Evolutionary conservation across 2,329 filamentous ascomycete species (phyloP), one percentile per base, ranked within the genome.

Genomic region (Cordyceps tenuipes): DNA sequence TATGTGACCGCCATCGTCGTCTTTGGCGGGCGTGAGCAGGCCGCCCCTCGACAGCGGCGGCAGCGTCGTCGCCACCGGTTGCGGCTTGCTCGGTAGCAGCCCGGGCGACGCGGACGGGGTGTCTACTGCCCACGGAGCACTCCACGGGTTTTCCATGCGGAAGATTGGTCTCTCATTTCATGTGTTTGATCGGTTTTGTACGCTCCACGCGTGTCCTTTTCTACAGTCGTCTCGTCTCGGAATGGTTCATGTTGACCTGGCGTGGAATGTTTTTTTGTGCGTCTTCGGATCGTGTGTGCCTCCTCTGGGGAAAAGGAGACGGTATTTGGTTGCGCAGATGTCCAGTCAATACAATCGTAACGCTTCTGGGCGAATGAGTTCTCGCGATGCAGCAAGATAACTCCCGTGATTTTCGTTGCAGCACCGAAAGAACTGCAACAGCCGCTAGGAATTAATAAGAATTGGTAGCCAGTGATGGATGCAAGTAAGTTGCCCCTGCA

Each of bases 101-200:
- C 63, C 64, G 26, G 68, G 66, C 21, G 68, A 67, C 13, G 62
- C 46, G 39, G 49, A 52, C 15, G 70, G 66, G 61, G 67, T 62
- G 55, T 71, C 68, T 61, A 74, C 75, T 62, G 78, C 76, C 82
- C 82, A 84, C 72, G 82, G 82, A 66, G 81, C 83, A 71, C 79
- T 79, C 82, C 82, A 85, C 67, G 82, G 82, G 81, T 85, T 81
- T 70, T 85, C 82, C 82, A 85, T 85, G 64, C 68, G 73, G 70
- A 9, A 3, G 17, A 13, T 19, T 5, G 19, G 47, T 21, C 43
- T 47, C 21, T 47, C 57, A 59, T 53, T 10, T 53, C 57, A 59
- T 58, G 26, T 29, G 13, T 43, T 15, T 7, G 39, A 15, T n/a
- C 15, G 39, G 39, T 7, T 43, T 15, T 15, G 17, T n/a, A 43